Base-by-base conservation (phyloP, 148 eudicot species). In the Chenopodium berlandieri region DNA sequence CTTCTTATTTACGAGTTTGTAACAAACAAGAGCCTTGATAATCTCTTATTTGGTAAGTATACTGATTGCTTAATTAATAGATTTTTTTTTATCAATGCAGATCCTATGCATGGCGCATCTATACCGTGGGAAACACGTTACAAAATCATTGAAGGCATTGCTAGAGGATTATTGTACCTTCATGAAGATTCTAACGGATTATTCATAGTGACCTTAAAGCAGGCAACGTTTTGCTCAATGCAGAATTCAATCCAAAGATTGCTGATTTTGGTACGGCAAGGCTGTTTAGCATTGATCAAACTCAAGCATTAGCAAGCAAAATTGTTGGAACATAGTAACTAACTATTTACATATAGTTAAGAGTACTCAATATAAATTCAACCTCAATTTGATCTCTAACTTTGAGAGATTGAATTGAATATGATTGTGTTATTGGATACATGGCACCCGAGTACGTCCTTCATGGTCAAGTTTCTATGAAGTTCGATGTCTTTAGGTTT, bases 221-320 rank as follows among this genome's bases (percentile, higher is more conserved):
- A 0, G 83, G 81, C 14, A 89, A 89, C 67, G 81, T 89, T 50
- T 75, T 89, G 27, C 46, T 89, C 37, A 88, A 85, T 19, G 85
- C 34, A 22, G 77, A 82, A 3, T 81, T 85, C 81, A 77, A 85
- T 63, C 88, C 91, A 2, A 89, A 89, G 82, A 89, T 89, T 74
- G 82, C 89, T 3, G 89, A 89, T 75, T 89, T 89, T 73, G 88
- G 91, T 23, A 79, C 79, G 88, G 89, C 91, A 27, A 85, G 85
- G 76, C 50, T 85, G 67, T 89, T 89, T 75, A 78, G 46, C 27
- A 44, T 70, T 17, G 86, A 85, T 22, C 75, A 85, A 31, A 71
- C 82, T 30, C 81, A 82, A 71, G 83, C 80, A 44, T 75, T 64
- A 9, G 81, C 91, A 23, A 85, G 77, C 60, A 78, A 68, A 80